Conservation (phyloP, 2,329 filamentous ascomycete species). For the Lecanicillium sp. region DNA sequence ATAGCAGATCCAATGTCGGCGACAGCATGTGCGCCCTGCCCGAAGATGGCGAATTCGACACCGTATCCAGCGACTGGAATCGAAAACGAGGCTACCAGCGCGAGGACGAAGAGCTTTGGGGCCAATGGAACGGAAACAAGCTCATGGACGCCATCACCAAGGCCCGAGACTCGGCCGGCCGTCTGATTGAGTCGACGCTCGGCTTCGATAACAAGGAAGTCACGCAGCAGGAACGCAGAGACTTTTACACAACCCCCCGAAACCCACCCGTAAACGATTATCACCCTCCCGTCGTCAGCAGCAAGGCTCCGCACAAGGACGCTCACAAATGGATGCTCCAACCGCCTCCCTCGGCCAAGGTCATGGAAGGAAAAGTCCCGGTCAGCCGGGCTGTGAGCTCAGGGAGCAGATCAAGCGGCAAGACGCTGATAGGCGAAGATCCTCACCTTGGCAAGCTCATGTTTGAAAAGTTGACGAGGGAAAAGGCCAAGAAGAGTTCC, state of each 20-base stretch:
- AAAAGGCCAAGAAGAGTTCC: constrained; percentile 34
- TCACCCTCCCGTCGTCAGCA: constrained; percentile 77
- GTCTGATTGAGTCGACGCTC: constrained; percentile 44
- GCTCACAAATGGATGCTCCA: constrained; percentile 89
- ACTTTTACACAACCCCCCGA: constrained; percentile 52
- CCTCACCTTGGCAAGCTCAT: constrained; percentile 34
- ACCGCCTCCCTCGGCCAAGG: constrained; percentile 77
- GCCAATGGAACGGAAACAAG: constrained; percentile 51
- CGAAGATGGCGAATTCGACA: constrained; percentile 32
- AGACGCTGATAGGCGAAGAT: constrained; percentile 33
- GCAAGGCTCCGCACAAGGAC: constrained; percentile 58
- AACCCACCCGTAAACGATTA: constrained; percentile 79
- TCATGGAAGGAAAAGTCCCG: constrained; percentile 82
- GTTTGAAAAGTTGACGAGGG: constrained; percentile 37
- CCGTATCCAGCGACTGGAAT: constrained; percentile 56
- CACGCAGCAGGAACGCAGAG: constrained; percentile 45
- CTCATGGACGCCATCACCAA: constrained; percentile 52
- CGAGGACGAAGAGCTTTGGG: constrained; percentile 84
- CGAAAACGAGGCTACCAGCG: constrained; percentile 66
- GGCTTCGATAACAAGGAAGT: constrained; percentile 41
- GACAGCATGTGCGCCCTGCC: constrained; percentile 36
- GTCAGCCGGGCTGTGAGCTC: constrained; percentile 56
- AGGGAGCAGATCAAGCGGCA: constrained; percentile 41
- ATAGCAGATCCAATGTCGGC: constrained; percentile 24
- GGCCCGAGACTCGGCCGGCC: constrained; percentile 47